phyloP scores from a whole-genome alignment of 179 eudicot species.

The Corrigiola litoralis region DNA sequence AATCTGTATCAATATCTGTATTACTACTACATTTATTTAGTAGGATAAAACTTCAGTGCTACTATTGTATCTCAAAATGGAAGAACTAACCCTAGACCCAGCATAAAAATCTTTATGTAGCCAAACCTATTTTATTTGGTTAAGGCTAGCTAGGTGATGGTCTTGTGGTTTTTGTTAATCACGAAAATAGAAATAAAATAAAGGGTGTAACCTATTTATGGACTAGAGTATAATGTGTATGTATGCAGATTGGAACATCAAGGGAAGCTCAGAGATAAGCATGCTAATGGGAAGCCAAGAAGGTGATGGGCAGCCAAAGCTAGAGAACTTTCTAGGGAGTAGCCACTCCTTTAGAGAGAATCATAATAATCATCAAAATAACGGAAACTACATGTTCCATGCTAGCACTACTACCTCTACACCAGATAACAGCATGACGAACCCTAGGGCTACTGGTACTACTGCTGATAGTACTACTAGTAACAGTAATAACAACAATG shows the following conservation, averaged over 20 bases:
- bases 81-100: too few species aligned
- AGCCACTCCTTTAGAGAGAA: conserved; percentile 30
- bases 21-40: too few species aligned
- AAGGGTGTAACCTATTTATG: not conserved
- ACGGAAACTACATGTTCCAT: conserved; percentile 31
- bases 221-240: not conserved
- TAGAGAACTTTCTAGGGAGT: conserved; percentile 61
- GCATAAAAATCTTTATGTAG: too few species aligned
- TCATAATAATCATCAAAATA: conserved; percentile 4
- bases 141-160: too few species aligned
- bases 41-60: too few species aligned
- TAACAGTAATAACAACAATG: conserved; percentile 11
- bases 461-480: not conserved
- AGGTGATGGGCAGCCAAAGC: conserved; percentile 49
- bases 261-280: conserved; percentile 38
- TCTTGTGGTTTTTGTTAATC: too few species aligned
- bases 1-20: too few species aligned
- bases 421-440: conserved; percentile 8
- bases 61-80: too few species aligned
- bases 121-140: too few species aligned
- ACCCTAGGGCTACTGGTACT: too few species aligned
- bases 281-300: conserved; percentile 43
- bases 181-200: too few species aligned
- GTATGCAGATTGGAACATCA: conserved; percentile 64
- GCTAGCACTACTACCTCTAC: not conserved